phyloP scores from a whole-genome alignment of 2,329 filamentous ascomycete genomes.

The Aspergillus sp. region DNA sequence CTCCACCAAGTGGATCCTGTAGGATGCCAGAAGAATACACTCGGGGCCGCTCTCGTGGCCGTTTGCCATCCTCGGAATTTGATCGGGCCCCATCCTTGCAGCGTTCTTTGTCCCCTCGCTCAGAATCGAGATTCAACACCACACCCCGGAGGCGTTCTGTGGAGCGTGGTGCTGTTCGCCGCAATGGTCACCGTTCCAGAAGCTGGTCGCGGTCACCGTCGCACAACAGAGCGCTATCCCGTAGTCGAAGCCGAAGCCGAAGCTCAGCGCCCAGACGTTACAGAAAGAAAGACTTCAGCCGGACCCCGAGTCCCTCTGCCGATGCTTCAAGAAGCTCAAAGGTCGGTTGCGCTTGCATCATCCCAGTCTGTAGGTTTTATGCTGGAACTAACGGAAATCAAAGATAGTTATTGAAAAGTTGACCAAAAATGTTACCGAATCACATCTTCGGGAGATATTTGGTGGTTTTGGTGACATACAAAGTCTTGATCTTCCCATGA shows the following conservation, averaged over 20 bases:
- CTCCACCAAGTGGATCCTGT: neutral
- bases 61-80: slow-evolving; percentile 26
- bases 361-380: neutral
- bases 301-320: slow-evolving; percentile 28
- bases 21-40: slow-evolving; percentile 31
- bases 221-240: slow-evolving; percentile 31
- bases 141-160: slow-evolving; percentile 30
- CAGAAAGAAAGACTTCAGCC: slow-evolving; percentile 36
- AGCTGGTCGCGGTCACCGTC: slow-evolving; percentile 33
- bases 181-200: slow-evolving; percentile 30
- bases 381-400: neutral
- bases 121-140: slow-evolving; percentile 32
- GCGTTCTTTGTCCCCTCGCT: slow-evolving; percentile 40
- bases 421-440: slow-evolving; percentile 90
- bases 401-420: slow-evolving; percentile 95
- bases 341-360: slow-evolving; percentile 21
- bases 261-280: slow-evolving; percentile 32
- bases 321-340: slow-evolving; percentile 39
- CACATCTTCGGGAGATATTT: slow-evolving; percentile 89
- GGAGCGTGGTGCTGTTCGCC: slow-evolving; percentile 23
- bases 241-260: slow-evolving; percentile 35
- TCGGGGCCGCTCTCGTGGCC: slow-evolving; percentile 32
- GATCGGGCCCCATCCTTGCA: slow-evolving; percentile 27
- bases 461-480: slow-evolving; percentile 81
- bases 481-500: slow-evolving; percentile 87